Evolutionary conservation across 345 rosid species (phyloP).

Genomic region (Hypericum androsaemum): DNA sequence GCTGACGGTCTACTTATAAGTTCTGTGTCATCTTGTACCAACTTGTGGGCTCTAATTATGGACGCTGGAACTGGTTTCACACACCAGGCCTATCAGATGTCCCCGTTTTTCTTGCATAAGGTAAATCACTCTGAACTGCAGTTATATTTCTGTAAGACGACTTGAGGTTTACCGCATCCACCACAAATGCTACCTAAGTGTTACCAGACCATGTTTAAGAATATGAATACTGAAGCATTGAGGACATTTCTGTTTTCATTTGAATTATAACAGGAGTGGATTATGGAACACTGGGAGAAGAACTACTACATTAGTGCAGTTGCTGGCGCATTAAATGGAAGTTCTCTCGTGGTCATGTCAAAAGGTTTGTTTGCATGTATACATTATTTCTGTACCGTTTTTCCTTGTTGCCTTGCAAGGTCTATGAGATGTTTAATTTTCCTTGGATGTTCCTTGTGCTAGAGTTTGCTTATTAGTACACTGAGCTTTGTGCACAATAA

Average conservation of each 20-base stretch:
- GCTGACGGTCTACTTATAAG: slow-evolving; percentile 27
- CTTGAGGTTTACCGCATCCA: background rate
- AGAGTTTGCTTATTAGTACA: background rate
- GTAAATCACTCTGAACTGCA: slow-evolving; percentile 5
- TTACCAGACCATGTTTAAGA: too few species aligned
- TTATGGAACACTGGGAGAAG: slow-evolving; percentile 32
- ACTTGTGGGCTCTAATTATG: slow-evolving; percentile 29
- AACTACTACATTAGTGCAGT: slow-evolving; percentile 26
- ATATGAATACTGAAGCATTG: background rate
- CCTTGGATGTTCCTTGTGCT: background rate
- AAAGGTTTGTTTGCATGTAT: slow-evolving; percentile 15
- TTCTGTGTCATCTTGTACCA: slow-evolving; percentile 25
- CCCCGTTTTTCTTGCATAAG: slow-evolving; percentile 27
- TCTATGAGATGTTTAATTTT: too few species aligned
- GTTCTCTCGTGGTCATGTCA: slow-evolving; percentile 30
- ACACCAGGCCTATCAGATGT: slow-evolving; percentile 20
- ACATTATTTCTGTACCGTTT: background rate
- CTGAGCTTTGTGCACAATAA: background rate
- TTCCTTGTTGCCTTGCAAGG: background rate
- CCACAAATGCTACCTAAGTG: too few species aligned
- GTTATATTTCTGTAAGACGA: background rate
- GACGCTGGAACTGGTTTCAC: slow-evolving; percentile 28
- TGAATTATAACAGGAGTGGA: slow-evolving; percentile 22
- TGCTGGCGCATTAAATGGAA: slow-evolving; percentile 26
- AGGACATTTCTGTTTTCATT: background rate